Evolutionary conservation across 106 monocot species (phyloP).

Genomic region (Ottelia alismoides): DNA sequence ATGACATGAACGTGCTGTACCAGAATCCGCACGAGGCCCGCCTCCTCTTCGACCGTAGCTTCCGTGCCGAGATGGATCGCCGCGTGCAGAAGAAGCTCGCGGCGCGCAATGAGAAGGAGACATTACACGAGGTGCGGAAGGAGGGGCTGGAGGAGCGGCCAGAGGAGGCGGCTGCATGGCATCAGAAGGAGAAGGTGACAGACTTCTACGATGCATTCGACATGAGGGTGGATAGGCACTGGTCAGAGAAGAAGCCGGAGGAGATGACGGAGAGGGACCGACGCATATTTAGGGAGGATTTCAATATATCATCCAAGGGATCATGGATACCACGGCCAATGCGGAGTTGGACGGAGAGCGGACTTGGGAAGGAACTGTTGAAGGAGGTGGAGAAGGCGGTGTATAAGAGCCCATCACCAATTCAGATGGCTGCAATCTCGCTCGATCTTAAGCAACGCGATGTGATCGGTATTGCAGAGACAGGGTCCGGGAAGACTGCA

Average conservation of each 20-base stretch:
- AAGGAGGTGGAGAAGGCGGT: conserved; percentile 69
- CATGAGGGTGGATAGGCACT: conserved; percentile 80
- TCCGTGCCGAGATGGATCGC: conserved; percentile 68
- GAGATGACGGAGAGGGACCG: no score
- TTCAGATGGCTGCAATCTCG: conserved; percentile 85
- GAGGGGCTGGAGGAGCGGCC: no score
- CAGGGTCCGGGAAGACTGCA: no score
- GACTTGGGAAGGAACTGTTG: conserved; percentile 42
- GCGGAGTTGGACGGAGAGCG: conserved; percentile 79
- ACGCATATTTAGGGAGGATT: conserved; percentile 86
- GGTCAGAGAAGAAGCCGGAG: conserved; percentile 78
- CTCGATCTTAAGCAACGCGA: conserved; percentile 79
- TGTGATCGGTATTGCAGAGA: conserved; percentile 90
- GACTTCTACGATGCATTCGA: no score
- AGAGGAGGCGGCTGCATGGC: no score
- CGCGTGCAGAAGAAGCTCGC: conserved; percentile 86
- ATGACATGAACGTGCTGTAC: conserved; percentile 63
- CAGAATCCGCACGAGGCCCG: conserved; percentile 81
- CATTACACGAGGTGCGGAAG: no score
- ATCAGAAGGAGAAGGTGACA: no score
- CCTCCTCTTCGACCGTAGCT: conserved; percentile 64
- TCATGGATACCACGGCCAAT: conserved; percentile 57
- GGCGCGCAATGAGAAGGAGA: conserved; percentile 37
- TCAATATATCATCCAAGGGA: conserved; percentile 79
- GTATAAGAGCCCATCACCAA: no score